Base-by-base conservation (phyloP, 352 stramenopile species). In the Phytophthora cactorum region DNA sequence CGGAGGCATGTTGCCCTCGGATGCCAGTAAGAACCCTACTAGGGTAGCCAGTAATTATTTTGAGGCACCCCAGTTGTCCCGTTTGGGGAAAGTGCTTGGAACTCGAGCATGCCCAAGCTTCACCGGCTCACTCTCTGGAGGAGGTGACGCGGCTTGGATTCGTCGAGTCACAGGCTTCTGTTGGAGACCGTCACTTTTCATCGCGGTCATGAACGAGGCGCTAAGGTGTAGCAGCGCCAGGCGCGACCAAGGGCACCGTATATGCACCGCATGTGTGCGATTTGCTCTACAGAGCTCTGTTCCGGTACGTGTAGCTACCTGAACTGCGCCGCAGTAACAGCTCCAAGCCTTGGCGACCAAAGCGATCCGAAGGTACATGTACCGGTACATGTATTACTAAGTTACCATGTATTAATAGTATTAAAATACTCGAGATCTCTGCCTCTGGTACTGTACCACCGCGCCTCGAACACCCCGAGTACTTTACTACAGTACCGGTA, bases 161-260 rank as follows among this genome's bases (percentile, higher is more conserved):
- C 39, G 15, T n/a, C 39, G 39, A 45, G 39, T 45, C 39, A 39
- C 22, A 45, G 17, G 5, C 3, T 45, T 22, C 39, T 17, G 12
- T 45, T 45, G 39, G 39, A 45, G 39, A 45, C 39, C 39, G 39
- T 45, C 39, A 45, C 39, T 45, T 22, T 45, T 45, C 39, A 45
- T 45, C 10, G 12, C 38, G 15, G 38, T 5, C 38, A 45, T 45
- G 38, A 17, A 17, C 38, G 38, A 8, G 38, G 38, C 38, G 39
- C 15, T 6, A 45, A 5, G 15, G 3, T 22, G 11, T 45, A 45
- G 15, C 39, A 45, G 12, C 39, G 39, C 39, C 22, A 22, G 22
- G 22, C 22, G 22, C 22, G 22, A 22, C 22, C 39, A 45, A 17
- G 12, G 12, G 10, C 11, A 45, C 38, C 38, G 15, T 45, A 45